A percentile compares a stretch with the other conserved stretches of the same genome.
Evolutionary conservation across 345 rosid genomes (phyloP).

Genomic region (Aquilaria sinensis): DNA sequence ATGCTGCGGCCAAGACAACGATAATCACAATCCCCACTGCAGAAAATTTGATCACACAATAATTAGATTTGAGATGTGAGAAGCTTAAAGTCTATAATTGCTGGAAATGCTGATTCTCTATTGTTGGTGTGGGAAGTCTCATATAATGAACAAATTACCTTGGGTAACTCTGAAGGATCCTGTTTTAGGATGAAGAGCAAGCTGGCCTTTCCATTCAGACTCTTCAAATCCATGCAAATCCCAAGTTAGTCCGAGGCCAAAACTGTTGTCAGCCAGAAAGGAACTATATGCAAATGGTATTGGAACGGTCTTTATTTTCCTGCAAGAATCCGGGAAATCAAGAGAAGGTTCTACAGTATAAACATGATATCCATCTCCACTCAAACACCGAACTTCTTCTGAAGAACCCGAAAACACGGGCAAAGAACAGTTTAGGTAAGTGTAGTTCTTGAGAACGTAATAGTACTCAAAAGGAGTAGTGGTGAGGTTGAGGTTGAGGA

Average conservation of each 20-base stretch:
- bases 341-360: constrained; percentile 31
- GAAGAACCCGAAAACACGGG: constrained; percentile 20
- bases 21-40: not conserved
- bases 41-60: not conserved
- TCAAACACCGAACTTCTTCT: constrained; percentile 43
- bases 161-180: not conserved
- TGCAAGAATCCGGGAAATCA: constrained; percentile 29
- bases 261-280: constrained; percentile 42
- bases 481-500: constrained; percentile 54
- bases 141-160: not conserved
- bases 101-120: not conserved
- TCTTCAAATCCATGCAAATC: constrained; percentile 21
- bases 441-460: constrained; percentile 36
- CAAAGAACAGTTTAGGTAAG: constrained; percentile 62
- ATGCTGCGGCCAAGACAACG: not conserved
- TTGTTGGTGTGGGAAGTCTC: not conserved
- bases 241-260: constrained; percentile 65
- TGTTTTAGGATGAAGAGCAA: not conserved
- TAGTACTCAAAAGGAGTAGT: constrained; percentile 41
- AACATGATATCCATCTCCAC: constrained; percentile 32
- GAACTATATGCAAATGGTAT: constrained; percentile 53
- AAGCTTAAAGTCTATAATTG: not conserved
- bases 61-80: not conserved
- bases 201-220: not conserved
- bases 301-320: constrained; percentile 34